Base-by-base conservation (phyloP, 495 filamentous ascomycete genomes). In the Terfezia boudieri region DNA sequence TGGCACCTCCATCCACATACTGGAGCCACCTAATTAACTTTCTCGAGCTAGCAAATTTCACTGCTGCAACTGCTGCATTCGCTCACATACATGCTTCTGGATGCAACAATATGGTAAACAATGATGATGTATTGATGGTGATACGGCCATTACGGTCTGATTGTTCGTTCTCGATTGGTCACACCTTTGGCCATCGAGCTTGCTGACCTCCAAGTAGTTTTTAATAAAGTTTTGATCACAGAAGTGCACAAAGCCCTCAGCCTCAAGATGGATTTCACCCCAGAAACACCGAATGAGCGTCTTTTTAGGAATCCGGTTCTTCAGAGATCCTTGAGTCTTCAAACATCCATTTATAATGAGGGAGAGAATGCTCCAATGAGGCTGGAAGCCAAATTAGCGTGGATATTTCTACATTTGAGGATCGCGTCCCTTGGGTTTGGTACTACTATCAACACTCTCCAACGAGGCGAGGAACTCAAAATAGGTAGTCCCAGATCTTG, bases 211-310 rank as follows among this genome's bases (percentile, higher is more conserved):
- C 26, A 32, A 32, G 26, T 56, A 48, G 50, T 41, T 12, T 65
- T 65, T 51, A 64, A 65, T 41, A 62, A 60, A 49, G 56, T 52
- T 5, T 62, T 65, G 36, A 54, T 65, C 20, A 60, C 62, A 3
- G 63, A 65, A 48, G 57, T 60, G 5, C 63, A 65, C 46, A 41
- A 57, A 12, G 62, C 60, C 1, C 22, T 65, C 22, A 58, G 56
- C 36, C 50, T 65, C 20, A 65, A 65, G 35, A 62, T 65, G 63
- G 63, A 65, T 51, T 65, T 65, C 12, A 57, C 63, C 36, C 55
- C 59, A 8, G 63, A 65, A 55, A 57, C 55, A 9, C 59, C 62
- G 1, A 62, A 54, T 36, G 63, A 65, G 20, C 50, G 60, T 10
- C 52, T 65, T 14, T 61, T 65, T 17, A 36, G 62, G 36, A 65